phyloP scores from a whole-genome alignment of 1,284 basidiomycete genomes.

The Stygiomarasmius scandens region DNA sequence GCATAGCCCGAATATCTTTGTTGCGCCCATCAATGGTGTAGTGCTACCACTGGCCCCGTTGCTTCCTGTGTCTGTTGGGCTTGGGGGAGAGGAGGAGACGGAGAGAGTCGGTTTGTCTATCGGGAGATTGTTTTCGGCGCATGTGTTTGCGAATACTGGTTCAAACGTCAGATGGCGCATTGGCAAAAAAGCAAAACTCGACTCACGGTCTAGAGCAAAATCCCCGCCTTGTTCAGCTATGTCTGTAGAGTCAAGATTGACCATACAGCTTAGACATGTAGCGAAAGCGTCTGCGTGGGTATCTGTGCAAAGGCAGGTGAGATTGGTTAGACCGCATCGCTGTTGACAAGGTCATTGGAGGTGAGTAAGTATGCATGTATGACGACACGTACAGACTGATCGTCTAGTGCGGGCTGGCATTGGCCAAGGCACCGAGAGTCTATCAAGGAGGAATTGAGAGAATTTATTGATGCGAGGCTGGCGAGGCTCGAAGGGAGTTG shows the following conservation, averaged over 20 bases:
- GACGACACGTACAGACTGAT: too few relatives aligned
- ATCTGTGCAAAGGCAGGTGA: slow-evolving; percentile 3
- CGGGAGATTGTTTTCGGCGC: not conserved
- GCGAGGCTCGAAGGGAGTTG: too few relatives aligned
- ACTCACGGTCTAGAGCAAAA: not conserved
- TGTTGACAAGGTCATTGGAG: not conserved
- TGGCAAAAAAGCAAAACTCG: not conserved
- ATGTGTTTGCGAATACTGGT: not conserved
- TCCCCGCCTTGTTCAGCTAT: not conserved
- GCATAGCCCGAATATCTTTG: not conserved
- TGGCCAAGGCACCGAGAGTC: too few relatives aligned
- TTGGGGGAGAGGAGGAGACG: not conserved
- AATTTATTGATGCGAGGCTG: too few relatives aligned
- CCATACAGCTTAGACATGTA: slow-evolving; percentile 1
- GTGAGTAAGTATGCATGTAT: not conserved
- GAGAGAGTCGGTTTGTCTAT: not conserved
- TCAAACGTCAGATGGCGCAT: not conserved
- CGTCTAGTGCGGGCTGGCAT: too few relatives aligned
- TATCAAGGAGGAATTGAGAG: too few relatives aligned
- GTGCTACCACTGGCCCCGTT: not conserved
- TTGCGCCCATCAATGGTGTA: not conserved
- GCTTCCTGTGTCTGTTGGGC: not conserved
- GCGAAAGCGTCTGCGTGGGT: not conserved
- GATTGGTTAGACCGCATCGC: not conserved
- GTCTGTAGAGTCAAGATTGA: not conserved